A percentile compares a stretch with the other conserved stretches of the same genome.
Evolutionary conservation across 345 rosid genomes (phyloP).

Genomic region (Turnera subulata): DNA sequence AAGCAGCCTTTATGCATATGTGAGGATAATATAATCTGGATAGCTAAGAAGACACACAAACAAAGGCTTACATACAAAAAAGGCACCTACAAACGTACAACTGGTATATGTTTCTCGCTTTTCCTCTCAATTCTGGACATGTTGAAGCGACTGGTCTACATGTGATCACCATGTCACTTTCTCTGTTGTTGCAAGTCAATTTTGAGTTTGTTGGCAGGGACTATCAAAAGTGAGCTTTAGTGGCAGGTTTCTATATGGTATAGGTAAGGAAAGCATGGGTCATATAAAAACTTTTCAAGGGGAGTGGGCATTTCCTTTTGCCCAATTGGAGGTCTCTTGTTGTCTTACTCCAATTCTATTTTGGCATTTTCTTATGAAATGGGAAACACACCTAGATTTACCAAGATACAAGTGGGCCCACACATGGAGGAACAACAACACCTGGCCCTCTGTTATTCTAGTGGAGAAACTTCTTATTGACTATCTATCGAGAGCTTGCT

Average conservation of each 20-base stretch:
- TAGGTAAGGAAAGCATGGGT: no score
- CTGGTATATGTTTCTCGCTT: no score
- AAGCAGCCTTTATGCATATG: background rate
- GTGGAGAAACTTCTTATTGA: no score
- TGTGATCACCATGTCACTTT: background rate
- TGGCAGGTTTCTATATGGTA: background rate
- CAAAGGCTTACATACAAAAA: no score
- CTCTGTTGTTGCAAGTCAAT: background rate
- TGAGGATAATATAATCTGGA: background rate
- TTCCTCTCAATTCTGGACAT: background rate
- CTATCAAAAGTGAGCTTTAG: background rate
- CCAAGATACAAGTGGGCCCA: constrained; percentile 21
- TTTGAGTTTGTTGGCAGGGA: constrained; percentile 2
- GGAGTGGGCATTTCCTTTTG: background rate
- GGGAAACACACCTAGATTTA: constrained; percentile 20
- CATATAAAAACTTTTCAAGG: background rate
- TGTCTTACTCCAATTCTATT: constrained; percentile 20
- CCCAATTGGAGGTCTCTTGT: constrained; percentile 13
- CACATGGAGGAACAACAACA: constrained; percentile 6
- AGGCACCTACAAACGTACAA: no score
- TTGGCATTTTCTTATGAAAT: constrained; percentile 18
- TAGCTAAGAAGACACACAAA: background rate
- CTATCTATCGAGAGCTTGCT: no score
- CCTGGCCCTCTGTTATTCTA: no score
- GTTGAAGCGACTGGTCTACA: background rate